These are phyloP conservation scores for Myriangium duriaei DNA, from an alignment of 2,329 filamentous ascomycete genomes.

Conservation along the genomic window DNA sequence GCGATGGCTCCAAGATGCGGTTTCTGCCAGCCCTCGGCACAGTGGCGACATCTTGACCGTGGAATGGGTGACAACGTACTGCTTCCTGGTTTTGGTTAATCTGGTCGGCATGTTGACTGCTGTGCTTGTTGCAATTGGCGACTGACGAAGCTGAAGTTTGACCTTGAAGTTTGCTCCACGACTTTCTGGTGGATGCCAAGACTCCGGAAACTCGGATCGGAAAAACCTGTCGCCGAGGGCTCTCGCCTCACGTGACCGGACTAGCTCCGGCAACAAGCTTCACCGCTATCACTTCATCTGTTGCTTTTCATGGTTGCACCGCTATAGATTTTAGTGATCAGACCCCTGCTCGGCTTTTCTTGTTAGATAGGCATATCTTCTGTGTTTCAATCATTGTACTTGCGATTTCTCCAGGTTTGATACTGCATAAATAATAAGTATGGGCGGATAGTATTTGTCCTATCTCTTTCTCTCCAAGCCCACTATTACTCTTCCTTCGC, in stretches of 20 bases:
- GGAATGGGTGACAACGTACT: conserved; percentile 41
- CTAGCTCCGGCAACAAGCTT: not conserved
- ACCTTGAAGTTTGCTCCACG: not conserved
- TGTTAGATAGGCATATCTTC: too few species aligned
- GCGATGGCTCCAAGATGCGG: conserved; percentile 1
- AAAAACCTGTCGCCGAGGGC: conserved; percentile 5
- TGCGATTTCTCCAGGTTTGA: too few species aligned
- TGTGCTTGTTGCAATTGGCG: conserved; percentile 6
- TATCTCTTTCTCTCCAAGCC: too few species aligned
- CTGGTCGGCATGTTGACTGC: conserved; percentile 58
- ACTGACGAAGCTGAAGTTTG: conserved; percentile 5
- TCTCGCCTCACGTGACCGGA: too few species aligned
- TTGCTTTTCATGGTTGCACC: not conserved
- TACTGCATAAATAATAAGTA: too few species aligned
- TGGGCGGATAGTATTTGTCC: too few species aligned
- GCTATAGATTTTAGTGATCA: too few species aligned
- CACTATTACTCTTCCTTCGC: too few species aligned
- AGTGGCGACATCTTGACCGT: not conserved
- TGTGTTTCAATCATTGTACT: too few species aligned
- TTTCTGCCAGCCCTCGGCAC: not conserved
- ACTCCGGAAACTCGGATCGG: conserved; percentile 2
- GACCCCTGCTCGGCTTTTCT: too few species aligned
- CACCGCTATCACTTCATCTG: not conserved
- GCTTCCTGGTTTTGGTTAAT: conserved; percentile 65
- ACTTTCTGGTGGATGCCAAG: conserved; percentile 1